A percentile compares a stretch with the other conserved stretches of the same genome.
Evolutionary conservation across 176 grass and related monocot genomes (phyloP).

Genomic region (Eremochloa ophiuroides): DNA sequence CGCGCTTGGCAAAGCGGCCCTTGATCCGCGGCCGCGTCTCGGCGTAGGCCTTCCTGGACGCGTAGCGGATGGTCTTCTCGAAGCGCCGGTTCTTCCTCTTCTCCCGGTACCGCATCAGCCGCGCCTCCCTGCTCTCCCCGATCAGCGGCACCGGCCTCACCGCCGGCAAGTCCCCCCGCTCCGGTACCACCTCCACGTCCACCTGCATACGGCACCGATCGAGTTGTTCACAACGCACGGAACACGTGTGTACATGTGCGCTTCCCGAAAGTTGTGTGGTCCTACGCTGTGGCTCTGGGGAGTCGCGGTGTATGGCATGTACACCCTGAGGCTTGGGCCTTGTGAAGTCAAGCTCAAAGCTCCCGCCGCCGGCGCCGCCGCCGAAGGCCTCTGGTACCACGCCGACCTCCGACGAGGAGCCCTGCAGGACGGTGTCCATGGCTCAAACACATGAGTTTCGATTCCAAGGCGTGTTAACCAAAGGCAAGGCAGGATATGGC

Average conservation of each 20-base stretch:
- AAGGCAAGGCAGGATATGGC: neutral
- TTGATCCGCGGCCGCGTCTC: conserved; percentile 83
- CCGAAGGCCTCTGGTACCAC: conserved; percentile 69
- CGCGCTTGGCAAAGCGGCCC: conserved; percentile 85
- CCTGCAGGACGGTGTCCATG: conserved; percentile 18
- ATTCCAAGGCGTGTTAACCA: neutral
- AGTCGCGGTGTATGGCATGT: conserved; percentile 36
- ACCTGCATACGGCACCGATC: conserved; percentile 23
- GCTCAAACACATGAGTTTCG: neutral
- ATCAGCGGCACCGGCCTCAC: conserved; percentile 20
- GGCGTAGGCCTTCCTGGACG: conserved; percentile 89
- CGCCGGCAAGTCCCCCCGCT: conserved; percentile 21
- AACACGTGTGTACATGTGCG: too few relatives aligned
- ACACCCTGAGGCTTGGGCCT: conserved; percentile 20
- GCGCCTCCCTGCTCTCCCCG: conserved; percentile 51
- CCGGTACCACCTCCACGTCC: conserved; percentile 58
- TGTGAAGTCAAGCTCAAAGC: conserved; percentile 48
- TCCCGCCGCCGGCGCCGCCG: neutral
- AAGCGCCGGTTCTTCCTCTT: conserved; percentile 89
- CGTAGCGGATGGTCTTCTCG: conserved; percentile 96
- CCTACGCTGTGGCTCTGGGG: conserved; percentile 31
- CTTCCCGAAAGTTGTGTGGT: neutral
- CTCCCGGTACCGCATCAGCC: conserved; percentile 92
- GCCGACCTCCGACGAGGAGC: conserved; percentile 75
- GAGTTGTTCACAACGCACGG: too few relatives aligned